Evolutionary conservation across 176 grass and related monocot genomes (phyloP).

Genomic region (Musa beccarii): DNA sequence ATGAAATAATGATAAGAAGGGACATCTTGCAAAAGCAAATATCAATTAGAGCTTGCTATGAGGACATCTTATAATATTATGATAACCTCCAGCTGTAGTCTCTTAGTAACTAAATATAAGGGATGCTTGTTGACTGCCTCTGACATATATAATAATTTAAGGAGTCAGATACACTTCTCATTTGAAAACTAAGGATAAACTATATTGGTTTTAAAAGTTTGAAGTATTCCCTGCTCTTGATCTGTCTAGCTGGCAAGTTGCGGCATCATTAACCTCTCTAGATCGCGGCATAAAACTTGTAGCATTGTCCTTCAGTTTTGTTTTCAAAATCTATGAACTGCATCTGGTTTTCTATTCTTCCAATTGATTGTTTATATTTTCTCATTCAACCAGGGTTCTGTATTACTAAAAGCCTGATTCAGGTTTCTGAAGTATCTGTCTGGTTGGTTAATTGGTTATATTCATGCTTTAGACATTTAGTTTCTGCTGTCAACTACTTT

Average conservation of each 20-base stretch:
- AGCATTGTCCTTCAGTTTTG: neutral
- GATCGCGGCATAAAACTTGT: neutral
- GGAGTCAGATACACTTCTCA: neutral
- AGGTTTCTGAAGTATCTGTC: neutral
- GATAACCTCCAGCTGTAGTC: too few relatives aligned
- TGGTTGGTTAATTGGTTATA: neutral
- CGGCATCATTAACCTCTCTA: neutral
- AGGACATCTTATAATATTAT: neutral
- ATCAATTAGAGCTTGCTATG: neutral
- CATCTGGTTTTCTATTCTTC: neutral
- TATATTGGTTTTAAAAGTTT: neutral
- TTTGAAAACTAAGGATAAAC: neutral
- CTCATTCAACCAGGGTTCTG: neutral
- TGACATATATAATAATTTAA: neutral
- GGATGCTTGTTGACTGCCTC: neutral
- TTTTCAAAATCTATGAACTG: neutral
- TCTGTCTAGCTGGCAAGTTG: neutral
- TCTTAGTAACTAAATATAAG: neutral
- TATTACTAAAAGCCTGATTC: neutral
- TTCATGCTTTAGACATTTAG: neutral
- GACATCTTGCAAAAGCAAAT: neutral
- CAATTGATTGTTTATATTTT: neutral
- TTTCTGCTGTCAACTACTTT: neutral
- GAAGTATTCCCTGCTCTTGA: neutral
- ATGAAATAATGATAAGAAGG: neutral